These are phyloP conservation scores for Erysimum cheiri DNA, from an alignment of 441 rosid genomes.

Conservation along the genomic window DNA sequence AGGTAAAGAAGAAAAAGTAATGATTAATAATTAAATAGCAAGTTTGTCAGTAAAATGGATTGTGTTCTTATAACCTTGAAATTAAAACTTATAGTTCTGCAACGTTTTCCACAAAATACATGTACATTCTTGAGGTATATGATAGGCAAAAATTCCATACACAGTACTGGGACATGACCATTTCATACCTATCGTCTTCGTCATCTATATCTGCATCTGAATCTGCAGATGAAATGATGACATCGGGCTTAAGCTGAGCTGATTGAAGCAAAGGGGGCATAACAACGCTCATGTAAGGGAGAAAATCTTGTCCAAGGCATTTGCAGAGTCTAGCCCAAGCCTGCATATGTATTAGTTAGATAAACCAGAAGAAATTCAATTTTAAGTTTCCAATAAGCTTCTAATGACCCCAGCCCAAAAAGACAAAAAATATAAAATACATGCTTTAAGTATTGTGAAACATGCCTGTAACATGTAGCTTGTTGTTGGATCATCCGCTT, in stretches of 20 bases:
- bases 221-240: constrained; percentile 56
- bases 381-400: background rate
- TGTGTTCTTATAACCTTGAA: background rate
- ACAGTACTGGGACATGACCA: constrained; percentile 18
- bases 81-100: background rate
- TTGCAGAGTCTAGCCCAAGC: constrained; percentile 70
- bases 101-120: background rate
- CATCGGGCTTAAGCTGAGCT: constrained; percentile 61
- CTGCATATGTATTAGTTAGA: constrained; percentile 39
- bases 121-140: background rate
- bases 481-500: constrained; percentile 57
- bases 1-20: background rate
- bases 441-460: constrained; percentile 2
- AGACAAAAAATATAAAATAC: background rate
- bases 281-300: constrained; percentile 59
- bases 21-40: background rate
- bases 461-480: constrained; percentile 58
- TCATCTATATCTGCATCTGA: constrained; percentile 57
- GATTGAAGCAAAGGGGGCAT: constrained; percentile 63
- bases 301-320: constrained; percentile 62
- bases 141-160: background rate
- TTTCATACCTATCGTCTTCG: constrained; percentile 57
- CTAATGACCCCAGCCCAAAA: background rate
- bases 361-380: background rate
- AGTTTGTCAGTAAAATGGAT: background rate